These are phyloP conservation scores for Chytridium lagenaria DNA, from an alignment of 371 early-diverging fungal genomes.

Conservation along the genomic window DNA sequence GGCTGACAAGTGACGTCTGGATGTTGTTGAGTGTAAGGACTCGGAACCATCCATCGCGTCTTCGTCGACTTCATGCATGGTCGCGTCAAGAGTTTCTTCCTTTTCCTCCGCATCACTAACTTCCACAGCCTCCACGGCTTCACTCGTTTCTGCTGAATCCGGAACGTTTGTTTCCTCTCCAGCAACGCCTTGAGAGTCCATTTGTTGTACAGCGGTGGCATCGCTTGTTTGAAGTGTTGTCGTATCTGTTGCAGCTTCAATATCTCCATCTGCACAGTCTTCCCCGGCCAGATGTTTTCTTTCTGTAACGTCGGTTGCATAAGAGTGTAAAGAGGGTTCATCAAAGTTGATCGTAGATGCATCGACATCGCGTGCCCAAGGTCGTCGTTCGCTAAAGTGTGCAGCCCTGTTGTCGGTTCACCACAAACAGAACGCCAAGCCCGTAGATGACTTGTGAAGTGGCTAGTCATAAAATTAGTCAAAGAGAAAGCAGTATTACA, in stretches of 20 bases:
- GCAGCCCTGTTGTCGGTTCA: constrained; percentile 66
- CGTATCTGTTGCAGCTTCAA: background rate
- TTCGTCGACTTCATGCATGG: constrained; percentile 25
- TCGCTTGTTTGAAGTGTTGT: too few relatives aligned
- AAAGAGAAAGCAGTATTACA: too few relatives aligned
- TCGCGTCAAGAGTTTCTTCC: constrained; percentile 11
- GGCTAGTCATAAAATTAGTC: constrained; percentile 67
- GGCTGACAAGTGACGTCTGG: constrained; percentile 56
- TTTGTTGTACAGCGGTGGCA: too few relatives aligned
- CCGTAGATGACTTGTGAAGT: constrained; percentile 97
- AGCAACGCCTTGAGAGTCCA: too few relatives aligned
- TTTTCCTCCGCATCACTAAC: constrained; percentile 13
- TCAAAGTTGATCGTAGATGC: too few relatives aligned
- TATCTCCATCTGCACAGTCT: background rate
- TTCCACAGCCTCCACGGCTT: constrained; percentile 23
- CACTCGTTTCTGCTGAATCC: too few relatives aligned
- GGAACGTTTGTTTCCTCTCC: too few relatives aligned
- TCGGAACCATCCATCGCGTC: too few relatives aligned
- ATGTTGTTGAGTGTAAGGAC: too few relatives aligned
- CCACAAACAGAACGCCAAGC: constrained; percentile 90
- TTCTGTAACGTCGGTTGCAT: background rate
- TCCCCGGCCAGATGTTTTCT: background rate
- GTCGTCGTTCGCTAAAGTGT: constrained; percentile 64
- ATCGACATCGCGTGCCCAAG: constrained; percentile 62
- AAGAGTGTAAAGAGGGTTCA: too few relatives aligned